Base-by-base conservation (phyloP, 805 yeast genomes). In the Wickerhamomyces rabaulensis region DNA sequence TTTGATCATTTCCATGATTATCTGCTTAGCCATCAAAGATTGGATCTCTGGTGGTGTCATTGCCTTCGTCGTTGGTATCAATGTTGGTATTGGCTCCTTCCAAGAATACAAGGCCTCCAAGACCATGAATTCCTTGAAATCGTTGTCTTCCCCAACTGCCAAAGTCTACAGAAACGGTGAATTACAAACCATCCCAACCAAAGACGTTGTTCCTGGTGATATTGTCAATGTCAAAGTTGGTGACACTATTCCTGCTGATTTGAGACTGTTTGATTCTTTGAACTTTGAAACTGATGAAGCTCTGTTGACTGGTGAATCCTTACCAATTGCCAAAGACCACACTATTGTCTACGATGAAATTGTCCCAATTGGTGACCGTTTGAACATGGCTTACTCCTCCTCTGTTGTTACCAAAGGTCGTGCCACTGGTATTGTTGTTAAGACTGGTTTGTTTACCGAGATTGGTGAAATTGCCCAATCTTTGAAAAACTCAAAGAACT, bases 31-130 rank as follows among this genome's bases (percentile, higher is more conserved):
- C 19, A 82, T 86, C 52, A 71, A 73, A 48, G 92, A 86, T 62
- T 85, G 87, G 84, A 86, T 85, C 52, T 80, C 88, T 9, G 94
- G 90, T 42, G 94, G 92, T 45, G 92, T 86, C 29, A 82, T 85
- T 60, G 80, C 78, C 1, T 82, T 77, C 41, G 91, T 86, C 21
- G 78, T 86, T 26, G 61, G 63, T 27, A 70, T 85, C 46, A 85
- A 85, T 58, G 79, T 85, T 33, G 64, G 66, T 25, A 82, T 85
- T 47, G 94, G 94, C 4, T 75, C 81, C 46, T 64, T 75, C 52
- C 94, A 85, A 63, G 92, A 85, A 60, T 73, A 70, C 58, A 80
- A 78, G 52, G 92, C 94, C 1, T 90, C 85, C 52, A 77, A 82
- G 59, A 86, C 92, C 1, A 86, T 85, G 88, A 86, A 82, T 35